Conservation (phyloP, 805 yeast species). For the Blastobotrys attinorum region DNA sequence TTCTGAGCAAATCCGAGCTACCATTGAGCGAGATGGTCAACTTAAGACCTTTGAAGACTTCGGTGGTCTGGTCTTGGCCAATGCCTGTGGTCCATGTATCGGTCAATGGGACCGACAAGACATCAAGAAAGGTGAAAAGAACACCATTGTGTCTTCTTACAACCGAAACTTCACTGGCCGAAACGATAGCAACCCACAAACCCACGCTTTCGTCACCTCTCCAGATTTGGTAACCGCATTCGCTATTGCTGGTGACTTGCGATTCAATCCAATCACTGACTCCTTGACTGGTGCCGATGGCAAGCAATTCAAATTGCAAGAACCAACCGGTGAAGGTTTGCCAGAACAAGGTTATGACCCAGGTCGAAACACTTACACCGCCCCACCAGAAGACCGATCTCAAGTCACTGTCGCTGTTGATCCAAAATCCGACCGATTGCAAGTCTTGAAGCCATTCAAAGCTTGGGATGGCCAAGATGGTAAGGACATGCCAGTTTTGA, state of each 20-base stretch:
- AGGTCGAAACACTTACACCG: slow-evolving; percentile 94
- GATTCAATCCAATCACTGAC: slow-evolving; percentile 93
- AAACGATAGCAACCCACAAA: slow-evolving; percentile 96
- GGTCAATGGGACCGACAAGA: slow-evolving; percentile 98
- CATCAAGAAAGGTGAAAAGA: slow-evolving; percentile 87
- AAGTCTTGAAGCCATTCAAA: slow-evolving; percentile 85
- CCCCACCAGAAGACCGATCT: slow-evolving; percentile 86
- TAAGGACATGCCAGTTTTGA: slow-evolving; percentile 78
- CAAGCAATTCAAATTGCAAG: slow-evolving; percentile 77
- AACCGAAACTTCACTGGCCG: slow-evolving; percentile 98
- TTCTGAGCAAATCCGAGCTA: slow-evolving; percentile 97
- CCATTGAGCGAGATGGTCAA: slow-evolving; percentile 94
- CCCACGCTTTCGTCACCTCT: slow-evolving; percentile 94
- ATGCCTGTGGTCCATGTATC: slow-evolving; percentile 99
- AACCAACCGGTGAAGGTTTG: slow-evolving; percentile 86
- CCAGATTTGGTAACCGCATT: slow-evolving; percentile 95
- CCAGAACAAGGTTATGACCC: slow-evolving; percentile 85
- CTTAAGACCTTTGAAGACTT: slow-evolving; percentile 79
- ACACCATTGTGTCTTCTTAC: slow-evolving; percentile 94
- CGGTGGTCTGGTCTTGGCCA: slow-evolving; percentile 92
- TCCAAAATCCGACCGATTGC: slow-evolving; percentile 94
- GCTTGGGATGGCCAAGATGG: slow-evolving; percentile 98
- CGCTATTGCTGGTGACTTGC: slow-evolving; percentile 92
- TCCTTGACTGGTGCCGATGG: slow-evolving; percentile 82
- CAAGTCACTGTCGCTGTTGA: slow-evolving; percentile 65